These are phyloP conservation scores for Populus hybrid DNA, from an alignment of 441 rosid species.

Conservation along the genomic window DNA sequence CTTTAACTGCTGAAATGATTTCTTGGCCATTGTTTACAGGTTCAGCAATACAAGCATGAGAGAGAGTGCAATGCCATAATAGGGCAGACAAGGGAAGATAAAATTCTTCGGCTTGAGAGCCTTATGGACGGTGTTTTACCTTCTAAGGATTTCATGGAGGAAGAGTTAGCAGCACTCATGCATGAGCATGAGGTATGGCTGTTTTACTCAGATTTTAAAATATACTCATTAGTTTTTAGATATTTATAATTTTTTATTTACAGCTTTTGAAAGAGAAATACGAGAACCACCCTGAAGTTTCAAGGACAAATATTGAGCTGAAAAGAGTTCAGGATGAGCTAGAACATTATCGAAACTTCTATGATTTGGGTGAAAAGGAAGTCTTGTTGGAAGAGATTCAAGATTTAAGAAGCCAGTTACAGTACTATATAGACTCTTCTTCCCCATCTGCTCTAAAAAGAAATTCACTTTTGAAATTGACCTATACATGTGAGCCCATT, in stretches of 20 bases:
- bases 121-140: slow-evolving; percentile 97
- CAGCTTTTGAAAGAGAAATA: slow-evolving; percentile 92
- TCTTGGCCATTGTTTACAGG: slow-evolving; percentile 45
- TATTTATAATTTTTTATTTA: slow-evolving; percentile 17
- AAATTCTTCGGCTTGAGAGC: slow-evolving; percentile 88
- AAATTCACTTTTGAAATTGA: slow-evolving; percentile 54
- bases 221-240: slow-evolving; percentile 5
- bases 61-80: slow-evolving; percentile 95
- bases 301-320: slow-evolving; percentile 66
- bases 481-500: slow-evolving; percentile 55
- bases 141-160: slow-evolving; percentile 82
- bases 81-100: slow-evolving; percentile 89
- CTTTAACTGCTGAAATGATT: slow-evolving; percentile 15
- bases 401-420: slow-evolving; percentile 84
- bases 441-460: slow-evolving; percentile 45
- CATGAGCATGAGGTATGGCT: slow-evolving; percentile 77
- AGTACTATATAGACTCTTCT: slow-evolving; percentile 68
- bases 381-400: slow-evolving; percentile 92
- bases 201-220: slow-evolving; percentile 17
- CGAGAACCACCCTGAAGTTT: slow-evolving; percentile 90
- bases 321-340: slow-evolving; percentile 83
- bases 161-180: slow-evolving; percentile 69
- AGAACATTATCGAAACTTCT: slow-evolving; percentile 72
- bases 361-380: slow-evolving; percentile 86
- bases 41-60: slow-evolving; percentile 97